Conservation (phyloP, 1,284 basidiomycete species). For the Ceratobasidium sp. region DNA sequence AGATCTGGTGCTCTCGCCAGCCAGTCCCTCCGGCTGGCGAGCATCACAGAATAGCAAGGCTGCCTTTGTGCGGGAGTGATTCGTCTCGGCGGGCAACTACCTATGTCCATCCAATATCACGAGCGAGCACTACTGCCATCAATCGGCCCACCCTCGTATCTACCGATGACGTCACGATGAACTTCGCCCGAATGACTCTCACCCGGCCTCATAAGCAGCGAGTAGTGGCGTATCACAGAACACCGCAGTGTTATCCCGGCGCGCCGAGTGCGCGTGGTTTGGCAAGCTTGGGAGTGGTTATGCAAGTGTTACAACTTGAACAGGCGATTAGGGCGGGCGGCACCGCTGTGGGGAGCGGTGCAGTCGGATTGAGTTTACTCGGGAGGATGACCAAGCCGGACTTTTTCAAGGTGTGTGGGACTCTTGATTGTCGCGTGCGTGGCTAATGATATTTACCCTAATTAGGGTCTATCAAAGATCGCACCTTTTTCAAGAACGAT, state of each 20-base stretch:
- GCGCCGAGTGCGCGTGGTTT: conserved; percentile 71
- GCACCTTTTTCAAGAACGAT: conserved; percentile 65
- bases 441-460: conserved; percentile 5
- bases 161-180: too few relatives aligned
- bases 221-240: conserved; percentile 56
- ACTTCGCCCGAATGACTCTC: conserved; percentile 37
- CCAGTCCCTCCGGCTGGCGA: too few relatives aligned
- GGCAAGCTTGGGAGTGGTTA: conserved; percentile 72
- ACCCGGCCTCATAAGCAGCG: conserved; percentile 41
- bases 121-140: too few relatives aligned
- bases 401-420: conserved; percentile 53
- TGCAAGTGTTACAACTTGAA: conserved; percentile 62
- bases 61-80: too few relatives aligned
- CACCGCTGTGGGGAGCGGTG: conserved; percentile 51
- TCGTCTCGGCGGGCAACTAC: too few relatives aligned
- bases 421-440: background rate
- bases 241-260: conserved; percentile 63
- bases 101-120: too few relatives aligned
- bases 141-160: too few relatives aligned
- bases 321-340: conserved; percentile 25
- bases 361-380: conserved; percentile 57
- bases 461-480: conserved; percentile 71
- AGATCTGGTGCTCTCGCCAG: too few relatives aligned
- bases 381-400: conserved; percentile 48
- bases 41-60: too few relatives aligned